Evolutionary conservation across 768 basidiomycete genomes (phyloP).

Genomic region (Calocybe gangraenosa): DNA sequence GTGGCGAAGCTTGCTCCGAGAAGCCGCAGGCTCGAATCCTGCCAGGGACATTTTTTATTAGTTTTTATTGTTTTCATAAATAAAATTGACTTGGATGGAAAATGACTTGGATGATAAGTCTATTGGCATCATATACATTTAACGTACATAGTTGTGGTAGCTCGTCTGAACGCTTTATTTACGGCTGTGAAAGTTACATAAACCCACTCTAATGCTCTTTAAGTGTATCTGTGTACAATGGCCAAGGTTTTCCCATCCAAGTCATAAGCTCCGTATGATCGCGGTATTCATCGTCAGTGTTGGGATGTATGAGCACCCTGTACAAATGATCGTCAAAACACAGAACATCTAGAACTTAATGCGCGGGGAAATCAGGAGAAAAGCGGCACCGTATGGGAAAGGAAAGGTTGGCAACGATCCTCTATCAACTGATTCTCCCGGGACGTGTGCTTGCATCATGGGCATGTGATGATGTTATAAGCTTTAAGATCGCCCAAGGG

Average conservation of each 20-base stretch:
- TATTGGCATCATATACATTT: too few species aligned
- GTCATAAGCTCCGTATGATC: conserved; percentile 63
- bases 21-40: conserved; percentile 24
- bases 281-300: conserved; percentile 49
- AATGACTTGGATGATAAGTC: too few species aligned
- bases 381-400: background rate
- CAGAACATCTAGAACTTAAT: too few species aligned
- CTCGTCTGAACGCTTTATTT: too few species aligned
- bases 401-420: background rate
- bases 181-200: too few species aligned
- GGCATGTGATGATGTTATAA: conserved; percentile 9
- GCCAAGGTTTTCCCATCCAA: conserved; percentile 67
- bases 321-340: too few species aligned
- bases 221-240: conserved; percentile 41
- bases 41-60: conserved; percentile 19
- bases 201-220: conserved; percentile 10
- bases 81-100: too few species aligned
- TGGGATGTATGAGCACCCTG: conserved; percentile 70
- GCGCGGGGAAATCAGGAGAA: background rate
- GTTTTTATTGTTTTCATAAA: background rate
- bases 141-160: too few species aligned
- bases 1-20: conserved; percentile 17
- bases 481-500: background rate
- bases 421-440: background rate
- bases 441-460: background rate